Base-by-base conservation (phyloP, 2,329 filamentous ascomycete genomes). In the Shiraia sp. region DNA sequence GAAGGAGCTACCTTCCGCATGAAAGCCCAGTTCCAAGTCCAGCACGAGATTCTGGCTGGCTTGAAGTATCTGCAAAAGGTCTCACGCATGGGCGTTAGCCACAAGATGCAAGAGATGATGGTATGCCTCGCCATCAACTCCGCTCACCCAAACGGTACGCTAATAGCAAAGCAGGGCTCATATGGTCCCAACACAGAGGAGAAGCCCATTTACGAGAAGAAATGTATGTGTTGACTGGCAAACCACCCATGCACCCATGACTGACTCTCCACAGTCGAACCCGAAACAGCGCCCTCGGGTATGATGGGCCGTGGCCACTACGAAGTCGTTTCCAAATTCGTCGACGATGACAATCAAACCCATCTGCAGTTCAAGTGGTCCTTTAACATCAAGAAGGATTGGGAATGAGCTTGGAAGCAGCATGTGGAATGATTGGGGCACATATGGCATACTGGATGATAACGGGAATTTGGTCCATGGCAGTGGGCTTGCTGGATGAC, bases 101-200 rank as follows among this genome's bases (percentile, higher is more conserved):
- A 87, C 77, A 99, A 96, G 82, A 87, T 93, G 65, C 88, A 95
- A 61, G 92, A 97, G 77, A 99, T 99, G 93, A 87, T 99, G 80
- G 90, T 93, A 73, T 65, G 86, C 24, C 19, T 35, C 23, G 10
- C 15, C 26, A 3, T 10, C 16, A n/a, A 29, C 6, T 39, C 22
- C 25, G 10, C 13, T 35, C 13, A 19, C 8, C 16, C 13, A 31
- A 29, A 40, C n/a, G 13, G 13, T 22, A 22, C 19, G 31, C 51
- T 59, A 34, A 59, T 38, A 10, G 23, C n/a, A 3, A 29, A 13
- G 51, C 56, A 93, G 88, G 90, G 92, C 58, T 95, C 89, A 61
- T 99, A 92, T 66, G 87, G 90, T 40, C 93, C 93, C 54, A 96
- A 86, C 77, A 97, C 92, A 13, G 87, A 90, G 51, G 87, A 90